Evolutionary conservation across 2,329 filamentous ascomycete genomes (phyloP).

Genomic region (Aspergillus sp.): DNA sequence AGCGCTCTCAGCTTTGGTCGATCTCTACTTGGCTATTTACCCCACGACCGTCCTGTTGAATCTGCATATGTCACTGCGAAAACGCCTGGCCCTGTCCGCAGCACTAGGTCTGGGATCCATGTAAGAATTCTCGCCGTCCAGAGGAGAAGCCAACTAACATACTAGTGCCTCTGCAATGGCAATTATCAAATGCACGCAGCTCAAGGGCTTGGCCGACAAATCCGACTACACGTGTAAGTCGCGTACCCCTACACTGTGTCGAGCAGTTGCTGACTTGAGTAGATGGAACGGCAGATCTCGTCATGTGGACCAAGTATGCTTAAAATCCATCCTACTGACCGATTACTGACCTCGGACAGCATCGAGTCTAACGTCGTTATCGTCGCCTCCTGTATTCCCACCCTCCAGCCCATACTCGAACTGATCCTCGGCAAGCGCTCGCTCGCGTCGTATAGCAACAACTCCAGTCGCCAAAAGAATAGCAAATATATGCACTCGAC

Average conservation of each 20-base stretch:
- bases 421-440: constrained; percentile 12
- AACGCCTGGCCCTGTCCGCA: constrained; percentile 22
- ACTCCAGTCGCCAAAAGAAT: constrained; percentile 7
- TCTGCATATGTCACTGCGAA: constrained; percentile 25
- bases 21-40: constrained; percentile 29
- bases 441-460: constrained; percentile 9
- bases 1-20: constrained; percentile 26
- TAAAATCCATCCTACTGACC: not conserved
- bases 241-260: too few species aligned
- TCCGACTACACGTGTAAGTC: constrained; percentile 27
- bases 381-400: constrained; percentile 30
- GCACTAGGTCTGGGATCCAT: constrained; percentile 25
- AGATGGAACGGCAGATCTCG: constrained; percentile 35
- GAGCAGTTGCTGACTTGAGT: not conserved
- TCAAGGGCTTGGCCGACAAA: constrained; percentile 19
- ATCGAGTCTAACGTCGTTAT: constrained; percentile 28
- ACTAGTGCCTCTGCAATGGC: constrained; percentile 26
- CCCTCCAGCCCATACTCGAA: constrained; percentile 26
- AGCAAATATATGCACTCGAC: constrained; percentile 3
- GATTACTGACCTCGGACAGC: constrained; percentile 6
- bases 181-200: constrained; percentile 26
- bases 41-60: constrained; percentile 25
- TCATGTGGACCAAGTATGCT: constrained; percentile 41
- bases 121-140: constrained; percentile 11
- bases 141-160: not conserved